Base-by-base conservation (phyloP, 2,329 filamentous ascomycete genomes). In the Arthrinium puccinioides region DNA sequence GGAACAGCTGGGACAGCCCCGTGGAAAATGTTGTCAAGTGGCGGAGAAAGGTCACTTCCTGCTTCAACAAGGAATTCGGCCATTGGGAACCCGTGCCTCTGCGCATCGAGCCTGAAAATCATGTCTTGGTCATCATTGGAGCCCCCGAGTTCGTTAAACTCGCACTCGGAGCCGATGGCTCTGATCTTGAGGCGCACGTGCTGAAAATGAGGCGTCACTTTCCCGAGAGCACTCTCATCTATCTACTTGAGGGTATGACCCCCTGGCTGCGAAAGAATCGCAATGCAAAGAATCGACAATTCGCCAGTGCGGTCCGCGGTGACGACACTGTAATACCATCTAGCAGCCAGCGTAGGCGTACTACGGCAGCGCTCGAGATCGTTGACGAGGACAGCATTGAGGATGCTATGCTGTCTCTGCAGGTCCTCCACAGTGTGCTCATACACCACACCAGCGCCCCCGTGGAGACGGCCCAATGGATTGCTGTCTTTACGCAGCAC, bases 401-500 rank as follows among this genome's bases (percentile, higher is more conserved):
- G 52, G 80, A 86, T 47, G 79, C 81, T 5, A 64, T 89, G 4
- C 64, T 90, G 9, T 67, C 74, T 13, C 62, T 90, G 5, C 85
- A 90, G 55, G 69, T 89, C 6, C 57, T 72, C 18, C 79, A 89
- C 56, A 64, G 66, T 5, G 74, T 74, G 16, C 62, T 86, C 4
- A 77, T 89, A 30, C 82, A 88, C 54, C 83, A 90, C 54, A 85
- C 82, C 1, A 60, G 57, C 11, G 59, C 64, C 3, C 51, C 72
- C 0, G 53, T 74, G 1, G 82, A 87, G 50, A 84, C 82, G 2
- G 82, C 83, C 2, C 73, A 82, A 47, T 87, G 84, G 81, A 77
- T 89, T 21, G 65, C 72, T 21, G 67, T 74, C 23, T 87, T 89
- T 50, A 90, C 86, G 0, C 82, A 88, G 51, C 82, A 90, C 54